These are phyloP conservation scores for Candida manassasensis DNA, from an alignment of 805 yeast species.

Conservation along the genomic window DNA sequence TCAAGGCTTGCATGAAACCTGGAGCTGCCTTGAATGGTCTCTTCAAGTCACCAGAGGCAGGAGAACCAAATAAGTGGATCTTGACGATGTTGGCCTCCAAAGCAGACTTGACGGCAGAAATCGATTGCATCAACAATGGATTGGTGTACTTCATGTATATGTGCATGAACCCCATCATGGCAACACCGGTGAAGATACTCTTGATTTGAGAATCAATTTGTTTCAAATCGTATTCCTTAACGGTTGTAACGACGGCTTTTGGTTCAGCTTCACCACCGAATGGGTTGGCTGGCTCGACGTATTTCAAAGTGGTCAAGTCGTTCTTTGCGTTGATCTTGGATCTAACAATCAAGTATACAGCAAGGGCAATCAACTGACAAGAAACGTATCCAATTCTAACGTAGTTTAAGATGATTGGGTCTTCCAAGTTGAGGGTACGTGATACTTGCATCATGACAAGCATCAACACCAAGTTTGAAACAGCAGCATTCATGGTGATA, in stretches of 20 bases:
- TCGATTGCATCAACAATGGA: slow-evolving; percentile 92
- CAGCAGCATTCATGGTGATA: slow-evolving; percentile 72
- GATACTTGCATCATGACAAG: slow-evolving; percentile 95
- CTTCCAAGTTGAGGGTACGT: slow-evolving; percentile 81
- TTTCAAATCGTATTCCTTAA: slow-evolving; percentile 88
- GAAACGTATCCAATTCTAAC: slow-evolving; percentile 70
- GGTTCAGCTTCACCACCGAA: slow-evolving; percentile 71
- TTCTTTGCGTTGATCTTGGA: slow-evolving; percentile 63
- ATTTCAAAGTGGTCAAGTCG: slow-evolving; percentile 88
- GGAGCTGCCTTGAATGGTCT: slow-evolving; percentile 91
- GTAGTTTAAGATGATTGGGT: slow-evolving; percentile 66
- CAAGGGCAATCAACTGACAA: slow-evolving; percentile 61
- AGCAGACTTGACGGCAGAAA: slow-evolving; percentile 86
- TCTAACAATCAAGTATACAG: slow-evolving; percentile 63
- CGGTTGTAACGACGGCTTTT: slow-evolving; percentile 82
- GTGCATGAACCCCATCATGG: slow-evolving; percentile 99
- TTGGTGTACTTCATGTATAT: slow-evolving; percentile 95
- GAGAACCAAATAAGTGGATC: slow-evolving; percentile 79
- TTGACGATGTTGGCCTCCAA: slow-evolving; percentile 85
- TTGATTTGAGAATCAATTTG: slow-evolving; percentile 79
- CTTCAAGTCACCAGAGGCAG: slow-evolving; percentile 86
- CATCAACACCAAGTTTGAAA: slow-evolving; percentile 84
- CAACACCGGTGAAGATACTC: slow-evolving; percentile 80
- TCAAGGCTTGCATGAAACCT: slow-evolving; percentile 50
- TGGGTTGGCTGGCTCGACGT: slow-evolving; percentile 78